Evolutionary conservation across 352 stramenopile species (phyloP).

Genomic region (Phytophthora litchii): DNA sequence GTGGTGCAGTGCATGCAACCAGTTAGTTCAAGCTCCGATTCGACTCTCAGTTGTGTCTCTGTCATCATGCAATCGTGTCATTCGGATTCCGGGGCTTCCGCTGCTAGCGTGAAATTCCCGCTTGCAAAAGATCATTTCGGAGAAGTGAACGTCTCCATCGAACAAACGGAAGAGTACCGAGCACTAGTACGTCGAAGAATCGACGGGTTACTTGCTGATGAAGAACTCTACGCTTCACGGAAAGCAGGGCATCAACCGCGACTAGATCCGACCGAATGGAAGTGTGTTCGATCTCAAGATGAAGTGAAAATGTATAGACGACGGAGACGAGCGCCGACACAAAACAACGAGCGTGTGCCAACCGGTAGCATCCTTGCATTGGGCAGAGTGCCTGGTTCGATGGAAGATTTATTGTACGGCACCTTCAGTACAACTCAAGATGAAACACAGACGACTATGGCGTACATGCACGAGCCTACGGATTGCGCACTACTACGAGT

Average conservation of each 20-base stretch:
- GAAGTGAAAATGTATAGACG: constrained; percentile 44
- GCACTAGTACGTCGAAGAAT: constrained; percentile 37
- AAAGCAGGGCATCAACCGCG: constrained; percentile 17
- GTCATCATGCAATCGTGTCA: constrained; percentile 30
- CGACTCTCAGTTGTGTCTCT: constrained; percentile 7
- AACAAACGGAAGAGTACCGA: constrained; percentile 42
- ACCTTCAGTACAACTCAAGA: constrained; percentile 46
- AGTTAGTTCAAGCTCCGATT: constrained; percentile 1
- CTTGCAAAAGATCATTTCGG: constrained; percentile 42
- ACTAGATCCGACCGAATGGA: constrained; percentile 42
- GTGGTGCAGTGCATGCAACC: constrained; percentile 12
- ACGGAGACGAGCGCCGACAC: constrained; percentile 14
- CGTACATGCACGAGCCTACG: constrained; percentile 37
- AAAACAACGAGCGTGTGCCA: background rate
- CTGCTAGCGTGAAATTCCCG: constrained; percentile 32
- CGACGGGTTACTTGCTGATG: constrained; percentile 32
- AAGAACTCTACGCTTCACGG: constrained; percentile 21
- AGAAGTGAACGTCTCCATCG: constrained; percentile 34
- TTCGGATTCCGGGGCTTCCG: constrained; percentile 18
- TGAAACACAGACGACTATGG: constrained; percentile 46
- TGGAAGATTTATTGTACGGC: constrained; percentile 62
- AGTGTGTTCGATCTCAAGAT: constrained; percentile 39
- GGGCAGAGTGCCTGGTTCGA: constrained; percentile 47
- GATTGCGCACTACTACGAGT: constrained; percentile 50
- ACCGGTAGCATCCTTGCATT: constrained; percentile 41